Conservation (phyloP, 2,329 filamentous ascomycete species). For the Apiospora koreana region DNA sequence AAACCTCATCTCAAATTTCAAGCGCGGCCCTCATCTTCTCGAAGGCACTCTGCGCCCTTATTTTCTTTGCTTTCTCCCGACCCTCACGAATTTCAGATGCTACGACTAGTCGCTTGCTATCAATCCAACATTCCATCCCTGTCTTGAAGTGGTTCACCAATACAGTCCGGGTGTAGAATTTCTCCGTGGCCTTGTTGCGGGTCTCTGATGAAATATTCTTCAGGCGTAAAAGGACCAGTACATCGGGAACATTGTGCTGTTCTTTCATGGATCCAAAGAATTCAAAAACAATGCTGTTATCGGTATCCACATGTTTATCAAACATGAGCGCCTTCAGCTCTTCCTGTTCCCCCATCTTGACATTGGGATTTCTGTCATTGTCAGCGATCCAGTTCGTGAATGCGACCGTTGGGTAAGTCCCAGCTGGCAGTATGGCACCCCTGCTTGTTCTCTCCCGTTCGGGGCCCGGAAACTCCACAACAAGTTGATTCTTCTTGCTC, state of each 20-base stretch:
- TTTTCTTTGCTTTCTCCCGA: too few relatives aligned
- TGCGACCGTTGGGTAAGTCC: not conserved
- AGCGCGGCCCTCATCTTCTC: too few relatives aligned
- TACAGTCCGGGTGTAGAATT: not conserved
- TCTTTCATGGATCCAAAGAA: not conserved
- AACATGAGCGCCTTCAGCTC: not conserved
- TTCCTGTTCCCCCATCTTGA: not conserved
- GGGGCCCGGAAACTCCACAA: not conserved
- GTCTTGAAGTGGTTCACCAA: not conserved
- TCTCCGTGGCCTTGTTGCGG: not conserved
- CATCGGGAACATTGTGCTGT: not conserved
- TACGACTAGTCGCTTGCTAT: too few relatives aligned
- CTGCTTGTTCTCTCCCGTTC: not conserved
- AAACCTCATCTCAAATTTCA: too few relatives aligned
- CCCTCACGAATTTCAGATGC: too few relatives aligned
- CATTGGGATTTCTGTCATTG: too few relatives aligned
- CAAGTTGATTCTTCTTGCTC: not conserved
- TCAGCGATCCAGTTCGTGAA: too few relatives aligned
- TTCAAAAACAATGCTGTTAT: not conserved
- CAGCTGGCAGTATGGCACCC: not conserved
- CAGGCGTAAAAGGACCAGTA: not conserved
- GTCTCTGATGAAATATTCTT: not conserved
- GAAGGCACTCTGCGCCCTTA: too few relatives aligned
- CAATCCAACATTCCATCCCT: not conserved
- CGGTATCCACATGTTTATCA: not conserved